Conservation (phyloP, 78 protist species). For the Dictyostelium brefeldianum region DNA sequence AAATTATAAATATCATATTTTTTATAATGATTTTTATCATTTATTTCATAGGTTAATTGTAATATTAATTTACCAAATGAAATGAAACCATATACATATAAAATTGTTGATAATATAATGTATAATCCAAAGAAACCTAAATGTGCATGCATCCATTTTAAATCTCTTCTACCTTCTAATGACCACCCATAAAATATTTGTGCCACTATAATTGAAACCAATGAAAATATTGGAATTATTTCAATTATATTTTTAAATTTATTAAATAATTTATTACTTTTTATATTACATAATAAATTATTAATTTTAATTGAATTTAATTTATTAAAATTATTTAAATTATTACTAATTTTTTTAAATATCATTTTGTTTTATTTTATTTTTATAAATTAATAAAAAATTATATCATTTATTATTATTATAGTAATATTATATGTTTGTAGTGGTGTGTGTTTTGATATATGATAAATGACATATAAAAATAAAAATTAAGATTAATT, state of each 20-base stretch:
- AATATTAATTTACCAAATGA: background rate
- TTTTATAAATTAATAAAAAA: too few species aligned
- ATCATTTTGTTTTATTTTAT: background rate
- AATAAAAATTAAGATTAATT: too few species aligned
- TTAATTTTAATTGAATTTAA: background rate
- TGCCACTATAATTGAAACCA: background rate
- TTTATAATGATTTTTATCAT: background rate
- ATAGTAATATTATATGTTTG: too few species aligned
- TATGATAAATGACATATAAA: too few species aligned
- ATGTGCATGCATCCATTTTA: slow-evolving; percentile 67
- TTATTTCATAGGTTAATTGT: background rate
- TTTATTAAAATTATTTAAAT: background rate
- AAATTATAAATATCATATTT: slow-evolving; percentile 16
- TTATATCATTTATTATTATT: too few species aligned
- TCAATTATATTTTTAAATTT: background rate
- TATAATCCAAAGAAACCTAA: slow-evolving; percentile 44
- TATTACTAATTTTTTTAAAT: slow-evolving; percentile 13
- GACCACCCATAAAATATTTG: slow-evolving; percentile 40
- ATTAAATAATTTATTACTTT: background rate
- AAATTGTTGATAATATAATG: slow-evolving; percentile 15
- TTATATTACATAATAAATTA: too few species aligned
- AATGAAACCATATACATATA: background rate
- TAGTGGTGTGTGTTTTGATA: too few species aligned
- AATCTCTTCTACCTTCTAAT: slow-evolving; percentile 61
- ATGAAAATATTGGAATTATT: background rate